phyloP scores from a whole-genome alignment of 192 early-diverging fungal genomes.

The Backusella psychrophila region DNA sequence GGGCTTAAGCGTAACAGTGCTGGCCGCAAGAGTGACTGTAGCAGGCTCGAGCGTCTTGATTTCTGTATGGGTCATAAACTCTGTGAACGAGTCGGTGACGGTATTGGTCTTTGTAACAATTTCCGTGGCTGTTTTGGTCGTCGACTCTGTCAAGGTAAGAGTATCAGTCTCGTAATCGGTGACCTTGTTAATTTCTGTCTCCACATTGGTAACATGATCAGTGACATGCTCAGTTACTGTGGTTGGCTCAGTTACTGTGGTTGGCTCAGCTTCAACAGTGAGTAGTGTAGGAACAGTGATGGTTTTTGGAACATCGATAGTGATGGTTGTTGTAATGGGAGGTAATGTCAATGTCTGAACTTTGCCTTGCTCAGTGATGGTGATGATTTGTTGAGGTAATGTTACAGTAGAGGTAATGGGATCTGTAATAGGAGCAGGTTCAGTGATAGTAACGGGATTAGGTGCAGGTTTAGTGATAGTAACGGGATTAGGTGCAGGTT shows the following conservation, averaged over 20 bases:
- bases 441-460: neutral
- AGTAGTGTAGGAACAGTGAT: neutral
- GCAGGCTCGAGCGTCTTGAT: neutral
- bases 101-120: too few relatives aligned
- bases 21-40: neutral
- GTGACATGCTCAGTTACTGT: neutral
- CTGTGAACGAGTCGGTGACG: neutral
- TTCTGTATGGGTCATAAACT: neutral
- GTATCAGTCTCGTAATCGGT: neutral
- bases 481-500: neutral
- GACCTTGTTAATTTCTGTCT: neutral
- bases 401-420: neutral
- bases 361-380: neutral
- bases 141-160: neutral
- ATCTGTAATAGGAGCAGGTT: neutral
- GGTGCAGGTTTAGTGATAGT: neutral
- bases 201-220: neutral
- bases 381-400: neutral
- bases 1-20: neutral
- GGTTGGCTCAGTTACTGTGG: neutral
- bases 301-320: neutral
- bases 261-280: neutral
- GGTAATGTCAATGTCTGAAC: neutral
- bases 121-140: neutral
- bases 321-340: neutral